A percentile compares a stretch with the other conserved stretches of the same genome.
phyloP scores from a whole-genome alignment of 257 asterid species.

The Vinca minor region DNA sequence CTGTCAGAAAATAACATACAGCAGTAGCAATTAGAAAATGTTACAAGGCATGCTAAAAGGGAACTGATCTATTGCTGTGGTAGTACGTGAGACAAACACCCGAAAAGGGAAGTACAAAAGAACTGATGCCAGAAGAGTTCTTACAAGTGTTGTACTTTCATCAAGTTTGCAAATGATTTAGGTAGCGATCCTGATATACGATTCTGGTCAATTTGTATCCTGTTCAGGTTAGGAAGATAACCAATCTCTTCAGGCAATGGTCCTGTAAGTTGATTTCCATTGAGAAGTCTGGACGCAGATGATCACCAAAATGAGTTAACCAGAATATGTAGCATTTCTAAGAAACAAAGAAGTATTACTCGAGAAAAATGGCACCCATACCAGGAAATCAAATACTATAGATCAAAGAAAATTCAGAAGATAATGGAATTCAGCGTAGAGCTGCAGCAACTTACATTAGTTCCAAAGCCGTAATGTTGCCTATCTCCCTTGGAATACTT shows the following conservation, averaged over 20 bases:
- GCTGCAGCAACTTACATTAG: constrained; percentile 56
- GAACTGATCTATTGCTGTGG: background rate
- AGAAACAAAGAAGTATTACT: background rate
- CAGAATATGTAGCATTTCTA: no score
- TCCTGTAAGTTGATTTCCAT: constrained; percentile 87
- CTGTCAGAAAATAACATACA: constrained; percentile 36
- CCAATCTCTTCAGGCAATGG: constrained; percentile 93
- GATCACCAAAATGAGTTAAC: background rate
- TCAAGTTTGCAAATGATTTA: constrained; percentile 65
- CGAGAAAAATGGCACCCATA: background rate
- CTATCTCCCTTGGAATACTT: constrained; percentile 86
- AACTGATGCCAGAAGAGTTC: constrained; percentile 12
- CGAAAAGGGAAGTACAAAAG: constrained; percentile 8
- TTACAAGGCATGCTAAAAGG: background rate
- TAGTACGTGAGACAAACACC: background rate
- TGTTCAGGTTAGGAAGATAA: constrained; percentile 60
- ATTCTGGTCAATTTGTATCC: constrained; percentile 93
- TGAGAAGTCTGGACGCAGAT: constrained; percentile 64
- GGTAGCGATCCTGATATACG: constrained; percentile 82
- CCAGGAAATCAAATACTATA: constrained; percentile 3
- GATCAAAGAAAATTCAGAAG: background rate
- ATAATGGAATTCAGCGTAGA: constrained; percentile 6
- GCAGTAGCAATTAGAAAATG: constrained; percentile 16
- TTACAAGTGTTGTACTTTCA: constrained; percentile 61
- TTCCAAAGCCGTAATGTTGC: constrained; percentile 54